phyloP scores from a whole-genome alignment of 495 filamentous ascomycete genomes.

The Podospora tetraspora region DNA sequence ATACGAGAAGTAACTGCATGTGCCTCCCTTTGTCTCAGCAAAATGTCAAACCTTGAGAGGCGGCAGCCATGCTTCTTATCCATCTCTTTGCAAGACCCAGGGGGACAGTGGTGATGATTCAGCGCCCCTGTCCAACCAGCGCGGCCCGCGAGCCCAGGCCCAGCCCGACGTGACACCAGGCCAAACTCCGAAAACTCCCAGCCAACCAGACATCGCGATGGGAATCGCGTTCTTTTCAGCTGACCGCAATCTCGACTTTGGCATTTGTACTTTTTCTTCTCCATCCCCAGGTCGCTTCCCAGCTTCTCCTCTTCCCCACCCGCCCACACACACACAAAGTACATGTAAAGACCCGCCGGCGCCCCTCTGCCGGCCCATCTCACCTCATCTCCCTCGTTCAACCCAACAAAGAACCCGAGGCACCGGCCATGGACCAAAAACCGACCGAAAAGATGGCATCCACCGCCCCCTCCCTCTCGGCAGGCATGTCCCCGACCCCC shows the following conservation, averaged over 20 bases:
- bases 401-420: too few species aligned
- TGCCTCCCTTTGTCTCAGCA: background rate
- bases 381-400: background rate
- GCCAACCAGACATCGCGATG: background rate
- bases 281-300: background rate
- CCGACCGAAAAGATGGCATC: background rate
- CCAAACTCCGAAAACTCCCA: background rate
- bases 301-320: background rate
- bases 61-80: background rate
- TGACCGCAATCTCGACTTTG: background rate
- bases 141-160: background rate
- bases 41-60: background rate
- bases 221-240: background rate
- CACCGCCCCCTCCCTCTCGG: background rate
- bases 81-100: background rate
- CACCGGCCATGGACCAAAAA: too few species aligned
- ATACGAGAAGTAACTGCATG: background rate
- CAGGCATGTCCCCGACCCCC: background rate
- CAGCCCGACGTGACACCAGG: background rate
- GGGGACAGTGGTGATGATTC: background rate
- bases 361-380: background rate
- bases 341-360: background rate
- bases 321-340: background rate
- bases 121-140: background rate
- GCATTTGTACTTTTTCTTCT: background rate